A percentile compares a stretch with the other conserved stretches of the same genome.
phyloP scores from a whole-genome alignment of 768 basidiomycete genomes.

The Agaricus bisporus region DNA sequence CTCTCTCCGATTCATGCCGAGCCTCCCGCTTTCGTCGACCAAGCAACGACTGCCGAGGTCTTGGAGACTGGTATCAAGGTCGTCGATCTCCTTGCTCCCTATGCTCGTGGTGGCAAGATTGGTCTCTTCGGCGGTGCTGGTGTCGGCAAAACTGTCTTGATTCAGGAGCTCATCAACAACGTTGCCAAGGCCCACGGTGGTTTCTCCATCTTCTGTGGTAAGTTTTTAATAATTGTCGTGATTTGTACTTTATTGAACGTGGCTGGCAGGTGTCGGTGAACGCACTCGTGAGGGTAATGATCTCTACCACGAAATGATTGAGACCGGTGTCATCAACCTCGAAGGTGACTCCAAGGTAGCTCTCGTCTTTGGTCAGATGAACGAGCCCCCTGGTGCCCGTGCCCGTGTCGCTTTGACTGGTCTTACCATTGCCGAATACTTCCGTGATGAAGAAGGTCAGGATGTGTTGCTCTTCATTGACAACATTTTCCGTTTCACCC shows the following conservation, averaged over 20 bases:
- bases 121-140: constrained; percentile 99
- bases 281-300: constrained; percentile 99
- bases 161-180: constrained; percentile 99
- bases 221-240: constrained; percentile 17
- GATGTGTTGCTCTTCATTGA: constrained; percentile 99
- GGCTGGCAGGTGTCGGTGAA: constrained; percentile 86
- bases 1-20: constrained; percentile 93
- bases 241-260: constrained; percentile 3
- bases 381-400: constrained; percentile 99
- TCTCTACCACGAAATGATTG: constrained; percentile 99
- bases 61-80: constrained; percentile 99
- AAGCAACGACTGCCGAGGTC: constrained; percentile 98
- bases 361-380: constrained; percentile 99
- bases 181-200: constrained; percentile 99
- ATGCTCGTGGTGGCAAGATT: constrained; percentile 99
- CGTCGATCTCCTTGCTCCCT: constrained; percentile 98
- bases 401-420: constrained; percentile 99
- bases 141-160: constrained; percentile 99
- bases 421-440: constrained; percentile 99
- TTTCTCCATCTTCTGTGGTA: constrained; percentile 99
- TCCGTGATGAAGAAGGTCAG: constrained; percentile 99
- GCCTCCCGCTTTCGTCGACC: constrained; percentile 95
- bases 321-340: constrained; percentile 99
- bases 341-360: constrained; percentile 99
- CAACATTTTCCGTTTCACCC: constrained; percentile 99